These are phyloP conservation scores for Xylogone sp. DNA, from an alignment of 2,329 filamentous ascomycete species.

Conservation along the genomic window DNA sequence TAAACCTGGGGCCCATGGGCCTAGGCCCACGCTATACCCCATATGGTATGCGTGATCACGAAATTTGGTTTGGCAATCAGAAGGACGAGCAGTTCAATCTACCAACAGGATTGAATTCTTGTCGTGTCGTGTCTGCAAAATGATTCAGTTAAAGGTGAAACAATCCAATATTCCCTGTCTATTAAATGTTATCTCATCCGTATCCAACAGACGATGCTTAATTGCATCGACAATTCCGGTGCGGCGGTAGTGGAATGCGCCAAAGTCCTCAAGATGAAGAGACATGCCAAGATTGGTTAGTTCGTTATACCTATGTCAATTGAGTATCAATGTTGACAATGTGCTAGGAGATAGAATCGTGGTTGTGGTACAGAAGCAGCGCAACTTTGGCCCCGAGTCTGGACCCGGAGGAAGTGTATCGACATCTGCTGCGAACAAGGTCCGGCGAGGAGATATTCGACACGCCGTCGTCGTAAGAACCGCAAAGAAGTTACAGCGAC, in stretches of 20 bases:
- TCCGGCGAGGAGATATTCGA: constrained; percentile 91
- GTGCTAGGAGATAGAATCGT: constrained; percentile 86
- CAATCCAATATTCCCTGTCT: background rate
- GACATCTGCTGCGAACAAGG: constrained; percentile 78
- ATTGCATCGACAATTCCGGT: constrained; percentile 98
- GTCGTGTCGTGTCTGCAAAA: constrained; percentile 45
- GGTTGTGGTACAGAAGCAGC: constrained; percentile 95
- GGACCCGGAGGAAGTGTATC: constrained; percentile 69
- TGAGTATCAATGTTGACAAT: background rate
- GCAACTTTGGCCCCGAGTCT: constrained; percentile 68
- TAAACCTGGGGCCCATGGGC: background rate
- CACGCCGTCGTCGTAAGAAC: constrained; percentile 95
- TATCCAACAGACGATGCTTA: constrained; percentile 78
- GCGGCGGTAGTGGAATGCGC: constrained; percentile 96
- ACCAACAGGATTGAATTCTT: constrained; percentile 6
- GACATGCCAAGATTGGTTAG: constrained; percentile 82
- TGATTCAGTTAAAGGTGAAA: constrained; percentile 85
- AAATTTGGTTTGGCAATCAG: background rate
- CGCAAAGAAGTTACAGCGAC: constrained; percentile 78
- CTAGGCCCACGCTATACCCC: background rate
- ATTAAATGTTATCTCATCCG: background rate
- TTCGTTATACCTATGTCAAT: background rate
- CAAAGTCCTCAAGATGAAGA: constrained; percentile 87
- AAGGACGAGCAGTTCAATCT: background rate
- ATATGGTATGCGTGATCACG: background rate